Conservation (phyloP, 2,329 filamentous ascomycete species). For the Aspergillus japonicus region DNA sequence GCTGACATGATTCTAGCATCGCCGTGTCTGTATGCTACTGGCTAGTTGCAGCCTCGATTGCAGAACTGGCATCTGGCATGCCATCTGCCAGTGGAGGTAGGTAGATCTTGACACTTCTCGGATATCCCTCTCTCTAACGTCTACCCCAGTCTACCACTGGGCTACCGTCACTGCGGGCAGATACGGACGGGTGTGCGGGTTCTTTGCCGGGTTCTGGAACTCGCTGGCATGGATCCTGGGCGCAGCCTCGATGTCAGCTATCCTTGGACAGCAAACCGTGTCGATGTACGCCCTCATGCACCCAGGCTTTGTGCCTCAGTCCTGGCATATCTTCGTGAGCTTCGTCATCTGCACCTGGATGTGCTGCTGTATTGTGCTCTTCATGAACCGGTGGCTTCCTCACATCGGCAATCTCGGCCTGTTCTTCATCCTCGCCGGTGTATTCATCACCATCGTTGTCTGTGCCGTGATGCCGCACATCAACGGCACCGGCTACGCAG, state of each 20-base stretch:
- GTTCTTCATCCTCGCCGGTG: conserved; percentile 56
- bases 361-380: conserved; percentile 53
- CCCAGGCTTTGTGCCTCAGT: conserved; percentile 49
- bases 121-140: neutral
- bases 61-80: conserved; percentile 61
- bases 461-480: conserved; percentile 54
- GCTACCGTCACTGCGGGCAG: conserved; percentile 58
- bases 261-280: conserved; percentile 60
- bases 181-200: conserved; percentile 53
- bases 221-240: conserved; percentile 60
- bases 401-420: conserved; percentile 57
- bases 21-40: conserved; percentile 55
- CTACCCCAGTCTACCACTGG: conserved; percentile 58
- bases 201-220: conserved; percentile 49
- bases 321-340: conserved; percentile 61
- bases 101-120: conserved; percentile 9
- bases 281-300: conserved; percentile 63
- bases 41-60: conserved; percentile 58
- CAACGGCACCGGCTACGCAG: conserved; percentile 45
- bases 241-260: conserved; percentile 58
- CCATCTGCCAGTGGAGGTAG: conserved; percentile 57
- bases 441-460: conserved; percentile 55
- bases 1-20: conserved; percentile 31
- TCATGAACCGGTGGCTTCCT: conserved; percentile 54
- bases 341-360: conserved; percentile 59